Percentiles rank a stretch among this genome's conserved stretches.
phyloP scores from a whole-genome alignment of 2,329 filamentous ascomycete genomes.

The Pezicula rhizophila region DNA sequence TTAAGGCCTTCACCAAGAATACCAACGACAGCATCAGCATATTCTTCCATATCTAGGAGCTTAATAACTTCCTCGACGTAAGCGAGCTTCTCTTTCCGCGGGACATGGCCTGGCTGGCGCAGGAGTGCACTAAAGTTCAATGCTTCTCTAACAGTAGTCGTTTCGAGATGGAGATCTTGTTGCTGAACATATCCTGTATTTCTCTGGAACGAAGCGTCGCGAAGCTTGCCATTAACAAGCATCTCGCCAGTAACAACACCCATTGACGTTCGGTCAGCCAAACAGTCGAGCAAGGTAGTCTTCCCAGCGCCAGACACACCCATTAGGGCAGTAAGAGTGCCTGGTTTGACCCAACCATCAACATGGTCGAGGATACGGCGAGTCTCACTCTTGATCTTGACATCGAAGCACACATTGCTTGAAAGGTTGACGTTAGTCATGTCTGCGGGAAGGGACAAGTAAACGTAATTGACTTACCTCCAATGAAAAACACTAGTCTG shows the following conservation, averaged over 20 bases:
- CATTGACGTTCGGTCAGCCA: conserved; percentile 73
- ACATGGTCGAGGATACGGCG: conserved; percentile 62
- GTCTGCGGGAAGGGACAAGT: too few relatives aligned
- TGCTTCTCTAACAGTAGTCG: conserved; percentile 80
- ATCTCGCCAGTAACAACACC: conserved; percentile 83
- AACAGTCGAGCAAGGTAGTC: conserved; percentile 74
- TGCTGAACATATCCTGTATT: conserved; percentile 91
- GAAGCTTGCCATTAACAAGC: conserved; percentile 26
- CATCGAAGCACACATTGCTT: conserved; percentile 57
- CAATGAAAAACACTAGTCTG: conserved; percentile 15
- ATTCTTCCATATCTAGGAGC: conserved; percentile 81
- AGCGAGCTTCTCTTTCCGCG: conserved; percentile 69
- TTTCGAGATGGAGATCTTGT: conserved; percentile 80
- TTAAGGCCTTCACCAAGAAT: conserved; percentile 81
- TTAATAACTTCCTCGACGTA: conserved; percentile 92
- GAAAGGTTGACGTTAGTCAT: too few relatives aligned
- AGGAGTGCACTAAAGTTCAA: conserved; percentile 78
- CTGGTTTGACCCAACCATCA: conserved; percentile 66
- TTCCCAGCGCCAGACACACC: conserved; percentile 72
- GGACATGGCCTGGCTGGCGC: conserved; percentile 68
- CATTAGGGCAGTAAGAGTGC: conserved; percentile 63
- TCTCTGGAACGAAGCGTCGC: conserved; percentile 67
- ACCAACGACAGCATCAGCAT: conserved; percentile 85
- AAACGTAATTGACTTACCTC: conserved; percentile 1
- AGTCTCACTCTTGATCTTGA: conserved; percentile 58